Evolutionary conservation across 1,284 basidiomycete species (phyloP), one percentile per base, ranked within the genome.

Genomic region (Irpex sp.): DNA sequence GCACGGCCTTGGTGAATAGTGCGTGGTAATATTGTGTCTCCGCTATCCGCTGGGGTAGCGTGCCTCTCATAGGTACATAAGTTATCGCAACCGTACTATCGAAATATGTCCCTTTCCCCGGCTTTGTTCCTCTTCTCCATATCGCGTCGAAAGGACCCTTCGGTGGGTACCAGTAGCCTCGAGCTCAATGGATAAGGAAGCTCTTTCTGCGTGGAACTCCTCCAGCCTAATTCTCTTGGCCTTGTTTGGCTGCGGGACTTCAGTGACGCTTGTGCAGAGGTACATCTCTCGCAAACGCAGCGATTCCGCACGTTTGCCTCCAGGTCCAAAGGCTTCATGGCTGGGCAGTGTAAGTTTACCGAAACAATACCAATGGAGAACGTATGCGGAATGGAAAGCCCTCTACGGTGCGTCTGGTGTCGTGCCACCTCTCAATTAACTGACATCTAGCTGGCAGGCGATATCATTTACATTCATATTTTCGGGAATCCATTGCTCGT

Each of bases 341-440:
- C 72, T 77, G 57, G 73, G 75, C 26, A 71, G 65, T n/a, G 67
- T 73, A 5, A 70, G 72, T 26, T 63, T 81, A 49, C 81, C 81
- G 3, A 70, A 67, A n/a, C 60, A 69, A n/a, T 73, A 76, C 61
- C 81, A 79, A 17, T 84, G 83, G 82, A 68, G 76, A n/a, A 77
- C 77, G 17, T 84, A 82, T 67, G 77, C 78, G 8, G 63, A 78
- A 54, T 84, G 81, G 82, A 76, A 73, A 60, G 62, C 78, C 44
- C 70, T 68, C n/a, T 83, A 82, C 62, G 81, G 82, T 81, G 57
- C 54, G 71, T 62, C 7, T 48, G 58, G 59, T 63, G 62, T 57
- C 7, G 47, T 38, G 58, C 4, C 26, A 40, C 11, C n/a, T 34
- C 8, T 47, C 36, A 19, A 54, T 21, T 60, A 26, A 44, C 15